Percentiles rank a stretch among this genome's conserved stretches.
Evolutionary conservation across 164 flowering plant species (phyloP).

Genomic region (Stephania yunnanensis): DNA sequence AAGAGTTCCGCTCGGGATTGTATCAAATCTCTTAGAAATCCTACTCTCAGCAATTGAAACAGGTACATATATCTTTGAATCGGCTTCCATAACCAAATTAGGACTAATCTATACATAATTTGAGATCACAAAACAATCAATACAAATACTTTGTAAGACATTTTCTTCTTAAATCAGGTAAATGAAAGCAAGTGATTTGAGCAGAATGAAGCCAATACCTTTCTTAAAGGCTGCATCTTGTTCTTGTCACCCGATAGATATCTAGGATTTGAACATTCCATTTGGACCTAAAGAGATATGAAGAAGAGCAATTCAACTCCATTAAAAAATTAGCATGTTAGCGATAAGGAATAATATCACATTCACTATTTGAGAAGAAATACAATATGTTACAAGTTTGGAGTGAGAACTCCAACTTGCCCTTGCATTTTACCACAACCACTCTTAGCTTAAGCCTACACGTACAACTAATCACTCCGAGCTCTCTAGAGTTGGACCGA

Average conservation of each 20-base stretch:
- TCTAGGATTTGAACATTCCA: constrained; percentile 30
- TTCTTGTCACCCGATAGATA: constrained; percentile 14
- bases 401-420: too few relatives aligned
- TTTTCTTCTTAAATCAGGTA: not conserved
- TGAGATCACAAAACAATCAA: constrained; percentile 25
- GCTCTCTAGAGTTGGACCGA: too few relatives aligned
- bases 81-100: constrained; percentile 64
- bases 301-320: not conserved
- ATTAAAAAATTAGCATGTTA: not conserved
- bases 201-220: constrained; percentile 30
- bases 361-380: too few relatives aligned
- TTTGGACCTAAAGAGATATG: constrained; percentile 41
- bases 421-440: too few relatives aligned
- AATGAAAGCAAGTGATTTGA: too few relatives aligned
- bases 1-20: constrained; percentile 79
- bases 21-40: constrained; percentile 69
- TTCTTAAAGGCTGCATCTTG: constrained; percentile 32
- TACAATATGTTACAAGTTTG: too few relatives aligned
- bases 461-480: too few relatives aligned
- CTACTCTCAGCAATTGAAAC: constrained; percentile 76
- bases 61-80: constrained; percentile 56
- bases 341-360: too few relatives aligned
- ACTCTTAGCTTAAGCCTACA: too few relatives aligned
- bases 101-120: constrained; percentile 58
- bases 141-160: not conserved